Conservation (phyloP, 495 filamentous ascomycete species). For the Xylaria bambusicola region DNA sequence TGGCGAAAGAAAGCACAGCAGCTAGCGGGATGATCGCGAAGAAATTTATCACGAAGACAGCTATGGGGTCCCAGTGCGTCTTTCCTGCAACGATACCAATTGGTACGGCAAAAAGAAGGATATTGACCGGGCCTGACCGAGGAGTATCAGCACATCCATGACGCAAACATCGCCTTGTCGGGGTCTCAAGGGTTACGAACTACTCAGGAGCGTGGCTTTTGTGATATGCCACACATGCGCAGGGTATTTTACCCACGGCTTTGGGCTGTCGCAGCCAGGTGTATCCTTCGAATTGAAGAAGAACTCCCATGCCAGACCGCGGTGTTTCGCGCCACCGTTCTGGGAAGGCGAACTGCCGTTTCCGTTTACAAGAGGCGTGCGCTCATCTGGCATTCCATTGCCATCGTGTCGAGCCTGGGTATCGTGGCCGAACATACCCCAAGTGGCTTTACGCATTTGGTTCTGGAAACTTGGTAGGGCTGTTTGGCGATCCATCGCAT, state of each 20-base stretch:
- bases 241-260: constrained; percentile 60
- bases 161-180: neutral
- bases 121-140: constrained; percentile 70
- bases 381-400: constrained; percentile 32
- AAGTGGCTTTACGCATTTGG: constrained; percentile 31
- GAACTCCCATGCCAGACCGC: constrained; percentile 35
- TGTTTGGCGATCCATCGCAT: constrained; percentile 30
- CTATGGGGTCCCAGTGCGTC: constrained; percentile 70
- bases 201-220: constrained; percentile 57
- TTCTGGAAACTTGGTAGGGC: constrained; percentile 31
- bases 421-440: constrained; percentile 21
- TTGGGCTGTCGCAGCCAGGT: constrained; percentile 49
- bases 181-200: constrained; percentile 34
- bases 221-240: constrained; percentile 51
- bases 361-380: constrained; percentile 33
- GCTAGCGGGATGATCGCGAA: constrained; percentile 94
- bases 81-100: constrained; percentile 79
- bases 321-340: constrained; percentile 16
- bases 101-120: constrained; percentile 87
- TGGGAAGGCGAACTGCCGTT: constrained; percentile 7
- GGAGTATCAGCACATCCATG: constrained; percentile 1
- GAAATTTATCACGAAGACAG: constrained; percentile 88
- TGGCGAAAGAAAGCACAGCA: constrained; percentile 90
- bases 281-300: constrained; percentile 47
- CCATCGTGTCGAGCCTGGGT: constrained; percentile 19